Conservation (phyloP, 768 basidiomycete species). For the Wakefieldia striispora region DNA sequence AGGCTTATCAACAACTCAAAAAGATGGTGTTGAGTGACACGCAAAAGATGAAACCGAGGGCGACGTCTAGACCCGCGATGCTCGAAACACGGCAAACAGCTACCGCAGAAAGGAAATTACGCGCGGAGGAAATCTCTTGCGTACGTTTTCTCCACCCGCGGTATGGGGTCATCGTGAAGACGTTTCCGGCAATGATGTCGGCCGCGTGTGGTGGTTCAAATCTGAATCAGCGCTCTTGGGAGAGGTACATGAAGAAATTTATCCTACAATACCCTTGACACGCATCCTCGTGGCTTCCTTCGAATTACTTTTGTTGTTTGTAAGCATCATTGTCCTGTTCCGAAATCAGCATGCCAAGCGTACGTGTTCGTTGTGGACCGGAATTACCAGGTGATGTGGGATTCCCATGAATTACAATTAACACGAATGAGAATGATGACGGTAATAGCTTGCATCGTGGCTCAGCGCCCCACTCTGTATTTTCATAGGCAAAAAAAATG, state of each 20-base stretch:
- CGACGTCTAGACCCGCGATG: constrained; percentile 4
- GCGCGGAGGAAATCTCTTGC: too few relatives aligned
- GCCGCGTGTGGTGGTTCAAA: constrained; percentile 46
- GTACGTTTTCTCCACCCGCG: too few relatives aligned
- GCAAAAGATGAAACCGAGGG: constrained; percentile 10
- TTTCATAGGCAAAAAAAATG: too few relatives aligned
- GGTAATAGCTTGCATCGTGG: constrained; percentile 12
- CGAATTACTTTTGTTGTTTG: constrained; percentile 5
- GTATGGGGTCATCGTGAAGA: constrained; percentile 38
- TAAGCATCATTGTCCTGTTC: constrained; percentile 20
- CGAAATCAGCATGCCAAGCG: constrained; percentile 4
- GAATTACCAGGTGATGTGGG: neutral
- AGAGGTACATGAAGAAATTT: constrained; percentile 53
- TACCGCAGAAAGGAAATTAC: constrained; percentile 23
- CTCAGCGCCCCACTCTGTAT: neutral
- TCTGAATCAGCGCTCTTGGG: constrained; percentile 59
- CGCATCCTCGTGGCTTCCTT: neutral
- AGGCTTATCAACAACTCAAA: constrained; percentile 43
- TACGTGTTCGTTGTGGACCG: neutral
- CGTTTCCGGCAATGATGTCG: constrained; percentile 32
- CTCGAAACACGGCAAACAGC: constrained; percentile 20
- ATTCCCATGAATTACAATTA: constrained; percentile 2
- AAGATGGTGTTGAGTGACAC: constrained; percentile 39
- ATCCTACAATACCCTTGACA: constrained; percentile 56
- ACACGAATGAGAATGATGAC: neutral